Percentiles rank a stretch among this genome's conserved stretches.
Evolutionary conservation across 192 early-diverging fungal genomes (phyloP).

Genomic region (Coemansia sp.): DNA sequence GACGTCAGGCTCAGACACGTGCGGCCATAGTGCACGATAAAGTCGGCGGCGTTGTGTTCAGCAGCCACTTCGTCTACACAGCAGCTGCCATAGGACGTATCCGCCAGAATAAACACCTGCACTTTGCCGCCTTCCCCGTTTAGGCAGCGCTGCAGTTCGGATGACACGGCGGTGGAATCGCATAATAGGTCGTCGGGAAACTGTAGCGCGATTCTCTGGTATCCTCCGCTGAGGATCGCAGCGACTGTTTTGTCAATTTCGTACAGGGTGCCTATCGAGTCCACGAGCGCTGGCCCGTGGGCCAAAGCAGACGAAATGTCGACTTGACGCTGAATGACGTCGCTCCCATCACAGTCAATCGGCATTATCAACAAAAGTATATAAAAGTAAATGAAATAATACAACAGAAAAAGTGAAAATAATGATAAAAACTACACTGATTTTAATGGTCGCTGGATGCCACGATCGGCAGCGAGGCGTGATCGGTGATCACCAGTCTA

Average conservation of each 20-base stretch:
- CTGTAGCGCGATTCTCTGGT: conserved; percentile 71
- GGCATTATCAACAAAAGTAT: conserved; percentile 2
- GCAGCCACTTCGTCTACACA: conserved; percentile 97
- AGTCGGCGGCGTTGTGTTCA: conserved; percentile 76
- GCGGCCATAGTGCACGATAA: conserved; percentile 94
- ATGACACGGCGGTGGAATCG: conserved; percentile 63
- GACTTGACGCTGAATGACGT: conserved; percentile 57
- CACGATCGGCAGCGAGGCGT: not conserved
- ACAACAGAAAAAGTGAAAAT: not conserved
- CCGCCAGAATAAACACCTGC: conserved; percentile 77
- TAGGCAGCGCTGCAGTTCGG: conserved; percentile 50
- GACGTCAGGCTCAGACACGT: conserved; percentile 84
- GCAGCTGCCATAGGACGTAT: conserved; percentile 96
- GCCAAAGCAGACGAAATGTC: too few species aligned
- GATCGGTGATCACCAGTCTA: conserved; percentile 9
- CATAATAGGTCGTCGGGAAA: conserved; percentile 87
- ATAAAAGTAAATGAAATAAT: not conserved
- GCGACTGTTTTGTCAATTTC: conserved; percentile 64
- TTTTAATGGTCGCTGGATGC: not conserved
- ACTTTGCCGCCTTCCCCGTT: not conserved
- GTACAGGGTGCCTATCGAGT: conserved; percentile 52
- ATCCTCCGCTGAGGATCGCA: conserved; percentile 45
- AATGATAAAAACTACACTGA: not conserved
- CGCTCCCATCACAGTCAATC: conserved; percentile 61
- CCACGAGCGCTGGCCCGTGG: too few species aligned